Conservation (phyloP, 2,329 filamentous ascomycete species). For the Botrytis tulipae region DNA sequence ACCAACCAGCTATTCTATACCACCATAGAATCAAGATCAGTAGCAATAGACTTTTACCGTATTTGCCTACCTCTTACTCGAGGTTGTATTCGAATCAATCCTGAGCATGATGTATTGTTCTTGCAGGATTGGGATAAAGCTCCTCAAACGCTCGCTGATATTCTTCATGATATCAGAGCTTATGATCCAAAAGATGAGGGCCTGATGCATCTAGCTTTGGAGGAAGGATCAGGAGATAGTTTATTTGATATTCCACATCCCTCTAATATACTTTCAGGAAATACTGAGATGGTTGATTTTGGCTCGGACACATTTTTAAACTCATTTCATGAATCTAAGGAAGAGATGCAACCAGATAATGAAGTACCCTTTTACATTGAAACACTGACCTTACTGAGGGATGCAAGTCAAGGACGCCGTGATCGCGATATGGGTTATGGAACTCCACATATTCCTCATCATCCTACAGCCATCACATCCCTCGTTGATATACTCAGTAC, state of each 20-base stretch:
- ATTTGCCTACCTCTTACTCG: neutral
- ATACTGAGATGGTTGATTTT: neutral
- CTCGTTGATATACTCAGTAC: neutral
- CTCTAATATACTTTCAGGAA: neutral
- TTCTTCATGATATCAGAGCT: neutral
- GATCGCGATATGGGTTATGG: neutral
- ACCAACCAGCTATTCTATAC: neutral
- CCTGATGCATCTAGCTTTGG: neutral
- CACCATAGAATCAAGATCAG: neutral
- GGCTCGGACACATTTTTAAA: neutral
- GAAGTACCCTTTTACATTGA: neutral
- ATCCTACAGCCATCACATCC: neutral
- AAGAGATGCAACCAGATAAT: neutral
- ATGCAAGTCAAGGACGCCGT: neutral
- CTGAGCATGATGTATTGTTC: neutral
- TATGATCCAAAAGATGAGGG: neutral
- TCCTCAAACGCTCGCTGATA: neutral
- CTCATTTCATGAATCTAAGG: neutral
- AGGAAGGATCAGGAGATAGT: neutral
- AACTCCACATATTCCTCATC: neutral
- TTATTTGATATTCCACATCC: neutral
- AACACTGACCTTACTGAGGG: neutral
- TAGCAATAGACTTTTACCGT: neutral
- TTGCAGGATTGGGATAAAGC: neutral
- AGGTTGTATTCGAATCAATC: neutral